Evolutionary conservation across 2,329 filamentous ascomycete species (phyloP).

Genomic region (Xylaria multiplex): DNA sequence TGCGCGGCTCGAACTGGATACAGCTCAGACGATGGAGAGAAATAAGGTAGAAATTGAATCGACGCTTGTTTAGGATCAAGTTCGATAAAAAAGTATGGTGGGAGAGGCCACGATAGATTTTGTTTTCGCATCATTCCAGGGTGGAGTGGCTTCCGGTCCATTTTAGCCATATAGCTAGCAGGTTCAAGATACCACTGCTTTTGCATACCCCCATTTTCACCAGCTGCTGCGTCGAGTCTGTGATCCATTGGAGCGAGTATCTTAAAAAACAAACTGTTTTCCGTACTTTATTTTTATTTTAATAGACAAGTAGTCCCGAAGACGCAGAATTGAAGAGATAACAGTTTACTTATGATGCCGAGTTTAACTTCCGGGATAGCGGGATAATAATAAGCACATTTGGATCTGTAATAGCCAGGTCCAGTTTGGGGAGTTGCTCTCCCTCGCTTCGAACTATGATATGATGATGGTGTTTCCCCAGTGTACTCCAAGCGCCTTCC

Average conservation of each 20-base stretch:
- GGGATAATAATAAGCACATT: neutral
- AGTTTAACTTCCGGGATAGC: neutral
- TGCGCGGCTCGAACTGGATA: slow-evolving; percentile 35
- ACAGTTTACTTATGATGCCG: slow-evolving; percentile 9
- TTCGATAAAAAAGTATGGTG: slow-evolving; percentile 4
- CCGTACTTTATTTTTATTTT: neutral
- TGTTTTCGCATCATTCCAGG: slow-evolving; percentile 21
- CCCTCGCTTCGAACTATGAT: neutral
- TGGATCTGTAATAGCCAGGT: neutral
- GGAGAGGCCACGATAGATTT: slow-evolving; percentile 31
- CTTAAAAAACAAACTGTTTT: neutral
- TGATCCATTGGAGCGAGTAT: neutral
- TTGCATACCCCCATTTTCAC: slow-evolving; percentile 14
- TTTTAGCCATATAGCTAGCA: slow-evolving; percentile 21
- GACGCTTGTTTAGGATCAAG: neutral
- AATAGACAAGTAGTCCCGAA: slow-evolving; percentile 1
- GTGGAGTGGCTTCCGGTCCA: slow-evolving; percentile 8
- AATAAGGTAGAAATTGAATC: slow-evolving; percentile 10
- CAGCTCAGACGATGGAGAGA: slow-evolving; percentile 11
- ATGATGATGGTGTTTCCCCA: no score
- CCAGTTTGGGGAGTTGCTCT: neutral
- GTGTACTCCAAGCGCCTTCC: slow-evolving; percentile 14
- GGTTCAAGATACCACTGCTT: slow-evolving; percentile 26
- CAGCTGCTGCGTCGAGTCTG: neutral
- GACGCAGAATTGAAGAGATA: neutral